These are phyloP conservation scores for Maudiozyma serrabonitensis DNA, from an alignment of 805 yeast species.

Conservation along the genomic window DNA sequence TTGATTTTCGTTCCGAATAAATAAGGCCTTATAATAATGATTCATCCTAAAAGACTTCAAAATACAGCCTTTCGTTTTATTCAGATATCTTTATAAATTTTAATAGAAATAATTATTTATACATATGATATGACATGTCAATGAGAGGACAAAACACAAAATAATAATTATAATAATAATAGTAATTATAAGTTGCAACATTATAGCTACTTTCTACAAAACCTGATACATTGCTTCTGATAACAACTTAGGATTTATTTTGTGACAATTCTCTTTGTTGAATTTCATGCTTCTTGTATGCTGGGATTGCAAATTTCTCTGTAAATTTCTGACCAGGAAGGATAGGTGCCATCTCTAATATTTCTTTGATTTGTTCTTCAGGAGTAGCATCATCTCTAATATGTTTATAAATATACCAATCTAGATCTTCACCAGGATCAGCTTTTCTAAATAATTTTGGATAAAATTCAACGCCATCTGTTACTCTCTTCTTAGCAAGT, in stretches of 20 bases:
- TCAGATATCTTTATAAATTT: too few species aligned
- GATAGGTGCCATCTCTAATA: conserved; percentile 64
- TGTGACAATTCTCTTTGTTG: conserved; percentile 12
- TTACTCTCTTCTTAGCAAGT: conserved; percentile 61
- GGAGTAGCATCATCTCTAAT: conserved; percentile 43
- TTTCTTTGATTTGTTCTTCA: conserved; percentile 44
- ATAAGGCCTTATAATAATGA: too few species aligned
- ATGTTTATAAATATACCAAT: conserved; percentile 56
- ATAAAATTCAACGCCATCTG: conserved; percentile 68
- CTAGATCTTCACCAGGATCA: conserved; percentile 39
- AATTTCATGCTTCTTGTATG: conserved; percentile 40
- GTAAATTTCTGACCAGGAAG: conserved; percentile 72
- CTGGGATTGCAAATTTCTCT: conserved; percentile 59
- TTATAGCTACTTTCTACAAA: too few species aligned
- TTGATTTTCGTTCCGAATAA: too few species aligned
- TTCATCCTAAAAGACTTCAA: too few species aligned
- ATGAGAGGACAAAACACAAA: too few species aligned
- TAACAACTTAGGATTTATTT: not conserved
- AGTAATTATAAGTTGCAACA: too few species aligned
- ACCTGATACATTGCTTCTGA: not conserved
- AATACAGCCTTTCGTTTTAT: too few species aligned
- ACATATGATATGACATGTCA: too few species aligned
- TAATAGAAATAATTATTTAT: too few species aligned
- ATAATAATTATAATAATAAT: too few species aligned
- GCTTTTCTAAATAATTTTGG: conserved; percentile 64